phyloP scores from a whole-genome alignment of 345 rosid genomes.

The Toxicodendron radicans region DNA sequence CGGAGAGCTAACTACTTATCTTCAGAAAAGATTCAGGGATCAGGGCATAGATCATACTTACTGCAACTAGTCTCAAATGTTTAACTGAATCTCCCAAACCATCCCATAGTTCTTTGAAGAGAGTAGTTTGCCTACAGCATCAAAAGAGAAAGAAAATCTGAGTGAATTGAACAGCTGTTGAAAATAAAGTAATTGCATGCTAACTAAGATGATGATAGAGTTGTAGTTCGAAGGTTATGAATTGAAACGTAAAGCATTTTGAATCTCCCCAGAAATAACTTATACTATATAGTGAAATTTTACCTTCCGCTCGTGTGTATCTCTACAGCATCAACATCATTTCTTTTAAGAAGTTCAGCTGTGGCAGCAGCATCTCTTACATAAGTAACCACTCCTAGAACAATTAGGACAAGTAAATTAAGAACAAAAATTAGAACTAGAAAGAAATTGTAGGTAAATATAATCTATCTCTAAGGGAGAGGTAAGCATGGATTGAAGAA shows the following conservation, averaged over 20 bases:
- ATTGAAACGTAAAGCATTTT: background rate
- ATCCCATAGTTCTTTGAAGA: slow-evolving; percentile 49
- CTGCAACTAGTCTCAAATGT: slow-evolving; percentile 55
- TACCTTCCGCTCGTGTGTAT: slow-evolving; percentile 67
- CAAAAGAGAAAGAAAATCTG: background rate
- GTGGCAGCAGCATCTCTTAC: slow-evolving; percentile 50
- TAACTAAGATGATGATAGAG: no score
- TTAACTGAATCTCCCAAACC: slow-evolving; percentile 42
- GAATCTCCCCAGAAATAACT: background rate
- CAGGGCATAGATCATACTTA: slow-evolving; percentile 21
- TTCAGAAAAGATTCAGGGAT: background rate
- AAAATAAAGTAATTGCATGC: no score
- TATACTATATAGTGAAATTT: background rate
- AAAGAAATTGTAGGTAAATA: background rate
- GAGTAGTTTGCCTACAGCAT: slow-evolving; percentile 37
- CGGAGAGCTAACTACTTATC: background rate
- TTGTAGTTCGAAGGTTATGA: background rate
- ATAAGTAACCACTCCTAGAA: slow-evolving; percentile 42
- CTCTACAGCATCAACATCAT: slow-evolving; percentile 59
- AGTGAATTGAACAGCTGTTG: background rate
- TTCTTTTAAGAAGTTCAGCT: slow-evolving; percentile 45
- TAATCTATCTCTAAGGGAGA: background rate
- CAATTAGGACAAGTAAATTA: slow-evolving; percentile 13
- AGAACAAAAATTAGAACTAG: background rate
- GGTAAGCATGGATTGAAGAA: background rate